Evolutionary conservation across 2,329 filamentous ascomycete species (phyloP).

Genomic region (Alternaria solani): DNA sequence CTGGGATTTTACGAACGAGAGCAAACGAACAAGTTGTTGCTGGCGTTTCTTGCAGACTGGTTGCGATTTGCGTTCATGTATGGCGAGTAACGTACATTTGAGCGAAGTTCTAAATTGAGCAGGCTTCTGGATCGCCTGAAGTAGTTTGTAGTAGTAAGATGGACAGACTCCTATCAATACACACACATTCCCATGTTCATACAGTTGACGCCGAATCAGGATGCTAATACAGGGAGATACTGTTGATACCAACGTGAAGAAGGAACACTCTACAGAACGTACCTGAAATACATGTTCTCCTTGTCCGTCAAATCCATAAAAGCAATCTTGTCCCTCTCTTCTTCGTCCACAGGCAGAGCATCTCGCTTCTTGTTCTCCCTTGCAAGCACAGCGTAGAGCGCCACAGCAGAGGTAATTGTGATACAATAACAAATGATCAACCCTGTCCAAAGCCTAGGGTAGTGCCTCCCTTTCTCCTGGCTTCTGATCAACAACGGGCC

Average conservation of each 20-base stretch:
- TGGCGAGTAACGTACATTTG: not conserved
- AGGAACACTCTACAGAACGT: slow-evolving; percentile 50
- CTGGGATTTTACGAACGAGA: not conserved
- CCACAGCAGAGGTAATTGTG: slow-evolving; percentile 65
- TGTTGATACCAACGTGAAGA: not conserved
- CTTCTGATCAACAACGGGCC: slow-evolving; percentile 75
- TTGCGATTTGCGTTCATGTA: not conserved
- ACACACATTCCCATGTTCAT: not conserved
- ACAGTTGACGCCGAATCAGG: not conserved
- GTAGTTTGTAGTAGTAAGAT: not conserved
- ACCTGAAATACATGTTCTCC: slow-evolving; percentile 66
- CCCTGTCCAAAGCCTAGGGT: slow-evolving; percentile 74
- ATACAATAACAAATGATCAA: slow-evolving; percentile 74
- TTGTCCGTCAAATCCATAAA: slow-evolving; percentile 64
- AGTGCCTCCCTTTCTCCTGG: slow-evolving; percentile 71
- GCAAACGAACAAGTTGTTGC: slow-evolving; percentile 5
- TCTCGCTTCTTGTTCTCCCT: slow-evolving; percentile 60
- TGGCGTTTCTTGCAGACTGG: slow-evolving; percentile 8
- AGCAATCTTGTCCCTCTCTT: slow-evolving; percentile 60
- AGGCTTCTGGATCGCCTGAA: not conserved
- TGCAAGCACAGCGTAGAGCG: slow-evolving; percentile 67
- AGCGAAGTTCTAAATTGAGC: slow-evolving; percentile 4
- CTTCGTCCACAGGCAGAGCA: slow-evolving; percentile 61
- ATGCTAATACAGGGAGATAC: not conserved
- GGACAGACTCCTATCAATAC: not conserved